A percentile compares a stretch with the other conserved stretches of the same genome.
These are phyloP conservation scores for Myotisia sp. DNA, from an alignment of 2,329 filamentous ascomycete species.

Conservation along the genomic window DNA sequence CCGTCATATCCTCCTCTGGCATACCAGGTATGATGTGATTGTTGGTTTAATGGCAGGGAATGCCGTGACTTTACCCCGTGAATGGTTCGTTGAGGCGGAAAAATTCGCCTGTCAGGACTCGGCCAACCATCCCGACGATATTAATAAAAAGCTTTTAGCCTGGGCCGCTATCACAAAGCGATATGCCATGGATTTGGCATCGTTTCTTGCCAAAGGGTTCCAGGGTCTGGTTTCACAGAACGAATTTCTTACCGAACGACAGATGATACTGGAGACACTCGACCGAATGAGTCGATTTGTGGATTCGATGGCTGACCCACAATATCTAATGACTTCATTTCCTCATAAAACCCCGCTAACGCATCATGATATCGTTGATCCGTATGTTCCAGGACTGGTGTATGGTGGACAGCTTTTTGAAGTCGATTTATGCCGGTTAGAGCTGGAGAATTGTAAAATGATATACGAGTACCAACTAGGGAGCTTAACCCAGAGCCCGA, in stretches of 20 bases:
- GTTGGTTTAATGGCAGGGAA: slow-evolving; percentile 70
- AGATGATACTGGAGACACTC: slow-evolving; percentile 34
- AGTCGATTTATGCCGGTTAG: slow-evolving; percentile 59
- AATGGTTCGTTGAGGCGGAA: slow-evolving; percentile 60
- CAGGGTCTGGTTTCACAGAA: slow-evolving; percentile 50
- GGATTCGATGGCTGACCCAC: slow-evolving; percentile 48
- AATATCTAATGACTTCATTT: slow-evolving; percentile 51
- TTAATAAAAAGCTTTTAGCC: slow-evolving; percentile 53
- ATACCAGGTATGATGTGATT: slow-evolving; percentile 73
- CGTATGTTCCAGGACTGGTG: slow-evolving; percentile 55
- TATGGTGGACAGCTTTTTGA: slow-evolving; percentile 57
- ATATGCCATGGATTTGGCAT: slow-evolving; percentile 65
- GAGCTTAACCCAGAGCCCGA: slow-evolving; percentile 38
- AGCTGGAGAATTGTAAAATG: slow-evolving; percentile 63
- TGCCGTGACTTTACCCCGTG: slow-evolving; percentile 54
- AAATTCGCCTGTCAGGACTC: slow-evolving; percentile 49
- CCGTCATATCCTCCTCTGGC: slow-evolving; percentile 72
- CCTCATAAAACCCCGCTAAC: slow-evolving; percentile 38
- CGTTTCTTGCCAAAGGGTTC: slow-evolving; percentile 56
- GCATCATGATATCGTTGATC: slow-evolving; percentile 56
- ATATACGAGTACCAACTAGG: slow-evolving; percentile 68
- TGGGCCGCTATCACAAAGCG: slow-evolving; percentile 53
- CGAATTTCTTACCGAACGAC: slow-evolving; percentile 51
- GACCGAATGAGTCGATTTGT: slow-evolving; percentile 37
- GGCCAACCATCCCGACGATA: slow-evolving; percentile 44